These are phyloP conservation scores for Colletotrichum spaethianum DNA, from an alignment of 2,329 filamentous ascomycete species.

Conservation along the genomic window DNA sequence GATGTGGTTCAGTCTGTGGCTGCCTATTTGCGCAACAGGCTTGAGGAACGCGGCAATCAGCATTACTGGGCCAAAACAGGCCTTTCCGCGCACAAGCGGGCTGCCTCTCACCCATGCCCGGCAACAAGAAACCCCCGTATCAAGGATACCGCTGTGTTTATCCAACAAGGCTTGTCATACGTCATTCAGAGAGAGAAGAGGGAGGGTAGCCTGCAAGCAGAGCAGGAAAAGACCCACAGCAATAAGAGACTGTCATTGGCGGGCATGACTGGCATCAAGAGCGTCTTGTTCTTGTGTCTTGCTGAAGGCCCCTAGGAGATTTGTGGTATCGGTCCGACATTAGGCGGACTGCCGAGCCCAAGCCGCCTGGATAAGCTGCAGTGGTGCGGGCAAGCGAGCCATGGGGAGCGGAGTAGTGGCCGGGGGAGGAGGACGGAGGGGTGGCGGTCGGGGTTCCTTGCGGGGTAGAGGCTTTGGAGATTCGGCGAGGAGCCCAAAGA, in stretches of 20 bases:
- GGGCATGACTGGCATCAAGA: neutral
- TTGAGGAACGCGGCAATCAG: neutral
- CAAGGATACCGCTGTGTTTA: conserved; percentile 6
- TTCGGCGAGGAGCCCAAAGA: neutral
- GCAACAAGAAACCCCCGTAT: conserved; percentile 21
- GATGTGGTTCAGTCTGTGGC: too few species aligned
- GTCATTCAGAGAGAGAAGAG: conserved; percentile 33
- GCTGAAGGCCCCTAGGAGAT: neutral
- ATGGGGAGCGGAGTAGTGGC: conserved; percentile 26
- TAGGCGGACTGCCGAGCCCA: conserved; percentile 38
- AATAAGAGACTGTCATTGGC: conserved; percentile 12
- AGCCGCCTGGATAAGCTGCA: conserved; percentile 39
- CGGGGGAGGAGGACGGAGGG: conserved; percentile 27
- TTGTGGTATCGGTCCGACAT: conserved; percentile 35
- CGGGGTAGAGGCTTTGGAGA: conserved; percentile 26
- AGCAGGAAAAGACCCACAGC: conserved; percentile 19
- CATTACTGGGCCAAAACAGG: neutral
- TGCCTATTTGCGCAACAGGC: neutral
- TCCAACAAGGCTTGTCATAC: conserved; percentile 31
- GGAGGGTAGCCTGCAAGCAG: conserved; percentile 33
- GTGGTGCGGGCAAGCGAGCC: conserved; percentile 29
- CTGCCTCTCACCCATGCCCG: conserved; percentile 14
- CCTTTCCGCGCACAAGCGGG: neutral
- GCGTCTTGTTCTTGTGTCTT: conserved; percentile 8
- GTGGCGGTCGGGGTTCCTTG: conserved; percentile 28